Evolutionary conservation across 371 early-diverging fungal genomes (phyloP).

Genomic region (Mucor velutinosus): DNA sequence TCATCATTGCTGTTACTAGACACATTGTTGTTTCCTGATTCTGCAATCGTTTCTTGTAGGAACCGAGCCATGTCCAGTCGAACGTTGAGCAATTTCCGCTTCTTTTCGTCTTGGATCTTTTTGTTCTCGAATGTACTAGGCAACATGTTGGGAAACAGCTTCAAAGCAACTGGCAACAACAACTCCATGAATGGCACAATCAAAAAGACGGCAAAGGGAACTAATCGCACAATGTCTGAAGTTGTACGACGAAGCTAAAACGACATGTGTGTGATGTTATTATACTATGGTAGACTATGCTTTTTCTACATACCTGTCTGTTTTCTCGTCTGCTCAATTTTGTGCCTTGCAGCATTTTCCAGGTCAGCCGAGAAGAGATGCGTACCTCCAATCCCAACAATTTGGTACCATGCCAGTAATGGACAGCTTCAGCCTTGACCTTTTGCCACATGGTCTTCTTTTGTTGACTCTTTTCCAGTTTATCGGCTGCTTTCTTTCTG

Average conservation of each 20-base stretch:
- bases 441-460: conserved; percentile 75
- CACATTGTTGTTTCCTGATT: conserved; percentile 58
- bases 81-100: conserved; percentile 81
- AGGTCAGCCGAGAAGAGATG: conserved; percentile 81
- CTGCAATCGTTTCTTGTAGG: conserved; percentile 90
- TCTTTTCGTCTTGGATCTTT: conserved; percentile 84
- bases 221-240: conserved; percentile 81
- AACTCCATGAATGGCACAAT: conserved; percentile 94
- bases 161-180: conserved; percentile 84
- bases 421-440: conserved; percentile 86
- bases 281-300: neutral
- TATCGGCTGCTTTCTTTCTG: conserved; percentile 1
- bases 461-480: conserved; percentile 19
- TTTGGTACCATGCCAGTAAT: conserved; percentile 95
- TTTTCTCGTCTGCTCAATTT: conserved; percentile 86
- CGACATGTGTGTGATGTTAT: neutral
- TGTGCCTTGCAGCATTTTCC: conserved; percentile 73
- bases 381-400: conserved; percentile 85
- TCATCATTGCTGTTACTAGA: conserved; percentile 43
- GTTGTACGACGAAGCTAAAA: conserved; percentile 79
- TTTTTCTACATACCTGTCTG: conserved; percentile 63
- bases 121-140: conserved; percentile 94
- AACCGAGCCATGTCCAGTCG: conserved; percentile 90
- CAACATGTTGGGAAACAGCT: conserved; percentile 94
- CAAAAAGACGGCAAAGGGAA: conserved; percentile 92